A percentile compares a stretch with the other conserved stretches of the same genome.
Evolutionary conservation across 2,329 filamentous ascomycete genomes (phyloP).

Genomic region (Mycosphaerella arachidis): DNA sequence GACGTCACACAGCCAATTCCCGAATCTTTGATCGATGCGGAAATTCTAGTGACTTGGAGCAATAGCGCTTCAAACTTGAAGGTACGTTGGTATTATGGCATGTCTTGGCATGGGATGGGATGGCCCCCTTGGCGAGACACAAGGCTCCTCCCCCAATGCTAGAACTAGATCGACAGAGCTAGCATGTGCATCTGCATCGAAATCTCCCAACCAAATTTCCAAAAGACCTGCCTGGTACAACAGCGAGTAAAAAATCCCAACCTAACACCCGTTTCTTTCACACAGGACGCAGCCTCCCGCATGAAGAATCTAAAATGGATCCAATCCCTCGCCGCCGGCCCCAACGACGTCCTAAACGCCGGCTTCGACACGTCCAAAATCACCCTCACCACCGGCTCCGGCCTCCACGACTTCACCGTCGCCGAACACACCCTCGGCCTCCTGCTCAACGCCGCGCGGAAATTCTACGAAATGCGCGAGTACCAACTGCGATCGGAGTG

Average conservation of each 20-base stretch:
- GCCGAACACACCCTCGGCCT: conserved; percentile 61
- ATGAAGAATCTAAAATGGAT: conserved; percentile 60
- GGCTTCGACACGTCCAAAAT: conserved; percentile 52
- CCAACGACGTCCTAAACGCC: conserved; percentile 60
- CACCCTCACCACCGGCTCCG: conserved; percentile 59
- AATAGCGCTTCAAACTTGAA: conserved; percentile 57
- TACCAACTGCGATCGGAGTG: conserved; percentile 55
- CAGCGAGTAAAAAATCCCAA: too few relatives aligned
- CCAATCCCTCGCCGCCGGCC: conserved; percentile 61
- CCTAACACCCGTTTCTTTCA: too few relatives aligned
- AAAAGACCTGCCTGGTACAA: too few relatives aligned
- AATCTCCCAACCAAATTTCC: too few relatives aligned
- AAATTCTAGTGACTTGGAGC: conserved; percentile 58
- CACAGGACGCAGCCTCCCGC: conserved; percentile 49
- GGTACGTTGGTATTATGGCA: too few relatives aligned
- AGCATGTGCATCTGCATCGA: too few relatives aligned
- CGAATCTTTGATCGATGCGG: conserved; percentile 55
- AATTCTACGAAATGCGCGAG: conserved; percentile 61
- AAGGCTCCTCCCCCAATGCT: too few relatives aligned
- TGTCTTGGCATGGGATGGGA: too few relatives aligned
- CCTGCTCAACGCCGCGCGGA: conserved; percentile 51
- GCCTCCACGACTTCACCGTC: conserved; percentile 61
- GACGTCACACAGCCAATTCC: conserved; percentile 55
- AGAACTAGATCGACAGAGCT: too few relatives aligned
- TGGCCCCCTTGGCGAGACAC: too few relatives aligned